Evolutionary conservation across 2,329 filamentous ascomycete genomes (phyloP), one percentile per base, ranked within the genome.

Genomic region (Shiraia bambusicola): DNA sequence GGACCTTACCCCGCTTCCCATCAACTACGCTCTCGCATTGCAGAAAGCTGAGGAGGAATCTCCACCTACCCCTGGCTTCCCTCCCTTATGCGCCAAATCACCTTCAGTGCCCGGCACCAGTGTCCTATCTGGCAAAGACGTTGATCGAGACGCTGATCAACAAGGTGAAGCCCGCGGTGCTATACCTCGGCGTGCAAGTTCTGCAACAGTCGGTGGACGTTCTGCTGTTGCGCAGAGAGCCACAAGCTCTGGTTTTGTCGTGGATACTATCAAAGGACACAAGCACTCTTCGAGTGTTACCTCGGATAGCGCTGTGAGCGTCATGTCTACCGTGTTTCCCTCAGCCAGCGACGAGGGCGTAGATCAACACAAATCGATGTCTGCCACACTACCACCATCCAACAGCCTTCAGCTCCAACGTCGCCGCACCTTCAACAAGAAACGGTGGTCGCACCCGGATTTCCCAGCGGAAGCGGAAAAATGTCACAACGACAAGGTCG

Each of bases 401-500:
- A 52, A 58, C 40, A 64, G 55, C 38, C 46, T 58, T n/a, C 56
- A 62, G 26, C 50, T 57, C 7, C 62, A 66, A 45, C 59, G 63
- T 30, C 58, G 54, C 15, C 58, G 53, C 3, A 59, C 58, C 15
- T 43, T 58, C 13, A 67, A 68, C 45, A 67, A 63, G 52, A 70
- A 65, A 50, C 65, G 59, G 41, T 65, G 66, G 68, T 61, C 64
- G 30, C 55, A 73, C 50, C 69, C 69, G 8, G 69, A 72, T 45
- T 32, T 71, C 13, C 68, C 68, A n/a, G 57, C 61, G 6, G 65
- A 67, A 34, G 61, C 59, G 31, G 67, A 72, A 33, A 61, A 63
- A 35, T 50, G 41, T 33, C 64, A 69, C 50, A 70, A 66, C 38
- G 61, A 56, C 15, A 63, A 56, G 27, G 39, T 64, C 9, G 59